Evolutionary conservation across 139 green algal species (phyloP).

Genomic region (Volvox reticuliferus): DNA sequence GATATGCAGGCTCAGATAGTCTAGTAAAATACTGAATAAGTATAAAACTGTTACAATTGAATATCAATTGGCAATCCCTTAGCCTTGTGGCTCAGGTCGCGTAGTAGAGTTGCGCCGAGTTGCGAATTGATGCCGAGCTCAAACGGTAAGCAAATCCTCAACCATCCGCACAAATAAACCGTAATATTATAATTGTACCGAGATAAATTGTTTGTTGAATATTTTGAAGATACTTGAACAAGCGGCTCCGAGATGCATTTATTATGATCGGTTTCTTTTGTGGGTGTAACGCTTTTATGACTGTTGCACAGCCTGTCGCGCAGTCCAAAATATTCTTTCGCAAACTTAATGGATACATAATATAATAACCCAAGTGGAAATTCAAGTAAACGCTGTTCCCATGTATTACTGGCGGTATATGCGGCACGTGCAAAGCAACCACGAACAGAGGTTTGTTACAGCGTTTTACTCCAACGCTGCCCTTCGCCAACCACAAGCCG

Average conservation of each 20-base stretch:
- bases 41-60: not conserved
- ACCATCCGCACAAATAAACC: not conserved
- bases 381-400: no score
- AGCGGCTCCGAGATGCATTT: not conserved
- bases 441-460: no score
- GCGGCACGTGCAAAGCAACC: no score
- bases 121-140: not conserved
- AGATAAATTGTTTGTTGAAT: not conserved
- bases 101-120: constrained; percentile 12
- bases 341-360: no score
- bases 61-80: not conserved
- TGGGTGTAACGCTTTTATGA: not conserved
- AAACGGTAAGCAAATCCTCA: not conserved
- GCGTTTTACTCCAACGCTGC: no score
- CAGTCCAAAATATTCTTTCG: no score
- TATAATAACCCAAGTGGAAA: no score
- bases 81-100: not conserved
- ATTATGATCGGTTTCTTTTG: not conserved
- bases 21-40: not conserved
- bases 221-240: not conserved
- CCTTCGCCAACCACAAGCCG: no score
- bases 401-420: no score
- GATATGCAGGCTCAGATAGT: not conserved
- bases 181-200: not conserved
- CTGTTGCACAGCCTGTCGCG: not conserved